Conservation (phyloP, 129 eudicot species). For the Ambrosia trifida region DNA sequence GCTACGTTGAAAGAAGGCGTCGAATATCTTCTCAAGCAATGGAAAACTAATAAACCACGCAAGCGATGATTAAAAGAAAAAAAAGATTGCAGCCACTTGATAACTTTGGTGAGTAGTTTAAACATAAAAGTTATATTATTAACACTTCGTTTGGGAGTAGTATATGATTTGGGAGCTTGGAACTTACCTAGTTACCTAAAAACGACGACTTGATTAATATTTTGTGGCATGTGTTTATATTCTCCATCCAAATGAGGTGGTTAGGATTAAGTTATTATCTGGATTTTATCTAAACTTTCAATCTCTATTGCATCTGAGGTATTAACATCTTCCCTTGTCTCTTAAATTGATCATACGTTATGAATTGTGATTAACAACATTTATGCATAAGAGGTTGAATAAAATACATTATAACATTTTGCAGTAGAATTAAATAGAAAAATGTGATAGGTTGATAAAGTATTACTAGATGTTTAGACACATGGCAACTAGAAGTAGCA, state of each 20-base stretch:
- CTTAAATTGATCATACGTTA: neutral
- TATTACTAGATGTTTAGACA: neutral
- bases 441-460: neutral
- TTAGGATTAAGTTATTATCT: neutral
- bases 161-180: neutral
- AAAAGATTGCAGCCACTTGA: neutral
- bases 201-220: neutral
- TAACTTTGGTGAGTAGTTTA: neutral
- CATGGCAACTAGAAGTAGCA: neutral
- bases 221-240: neutral
- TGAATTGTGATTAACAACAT: no score
- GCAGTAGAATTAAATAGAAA: neutral
- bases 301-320: neutral
- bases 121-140: neutral
- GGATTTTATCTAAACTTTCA: neutral
- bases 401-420: no score
- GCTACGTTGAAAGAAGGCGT: conserved; percentile 41
- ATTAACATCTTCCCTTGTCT: neutral
- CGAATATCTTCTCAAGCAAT: conserved; percentile 24
- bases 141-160: neutral
- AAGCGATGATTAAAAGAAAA: conserved; percentile 21
- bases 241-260: neutral
- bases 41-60: conserved; percentile 16
- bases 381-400: no score
- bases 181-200: neutral